Base-by-base conservation (phyloP, 768 basidiomycete species). In the Rubroboletus pulcherrimus region DNA sequence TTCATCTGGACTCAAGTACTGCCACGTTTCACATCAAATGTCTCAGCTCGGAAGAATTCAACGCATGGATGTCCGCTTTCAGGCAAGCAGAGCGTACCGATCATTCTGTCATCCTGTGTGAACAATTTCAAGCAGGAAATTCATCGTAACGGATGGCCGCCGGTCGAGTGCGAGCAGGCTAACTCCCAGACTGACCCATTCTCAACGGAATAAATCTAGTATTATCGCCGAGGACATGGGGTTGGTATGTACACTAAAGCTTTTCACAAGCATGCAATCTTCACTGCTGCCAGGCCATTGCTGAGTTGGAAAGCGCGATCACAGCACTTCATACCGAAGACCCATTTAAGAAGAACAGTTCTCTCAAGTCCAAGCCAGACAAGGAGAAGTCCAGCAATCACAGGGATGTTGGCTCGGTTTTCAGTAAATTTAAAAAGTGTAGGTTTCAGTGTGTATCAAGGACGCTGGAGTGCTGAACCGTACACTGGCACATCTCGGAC, bases 21-120 rank as follows among this genome's bases (percentile, higher is more conserved):
- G 86, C 85, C 29, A 92, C 88, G 1, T 93, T 92, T 66, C 91
- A 93, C 70, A 81, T 93, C 58, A 89, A 86, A 70, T 90, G 88
- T 66, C 71, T 90, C n/a, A 84, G 74, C 45, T 71, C 72, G 17
- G 81, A 83, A 9, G 91, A 93, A 64, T 92, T 90, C 60, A 73
- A 83, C 47, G 73, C 66, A 46, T 93, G 91, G 91, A 87, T 89
- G 81, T 59, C 74, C 26, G 84, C 86, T 29, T 81, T 91, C 65
- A 84, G 90, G 89, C 87, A 62, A 70, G 70, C 34, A 51, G 49
- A 15, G 7, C 29, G 11, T 46, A 30, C 53, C 33, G 33, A 35
- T 54, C 53, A 31, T 48, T 53, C 51, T 41, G 39, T 34, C 46
- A 53, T 62, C 56, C n/a, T 39, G 52, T 55, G 57, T 55, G 65